These are phyloP conservation scores for Wickerhamomyces alni DNA, from an alignment of 805 yeast species.

Conservation along the genomic window DNA sequence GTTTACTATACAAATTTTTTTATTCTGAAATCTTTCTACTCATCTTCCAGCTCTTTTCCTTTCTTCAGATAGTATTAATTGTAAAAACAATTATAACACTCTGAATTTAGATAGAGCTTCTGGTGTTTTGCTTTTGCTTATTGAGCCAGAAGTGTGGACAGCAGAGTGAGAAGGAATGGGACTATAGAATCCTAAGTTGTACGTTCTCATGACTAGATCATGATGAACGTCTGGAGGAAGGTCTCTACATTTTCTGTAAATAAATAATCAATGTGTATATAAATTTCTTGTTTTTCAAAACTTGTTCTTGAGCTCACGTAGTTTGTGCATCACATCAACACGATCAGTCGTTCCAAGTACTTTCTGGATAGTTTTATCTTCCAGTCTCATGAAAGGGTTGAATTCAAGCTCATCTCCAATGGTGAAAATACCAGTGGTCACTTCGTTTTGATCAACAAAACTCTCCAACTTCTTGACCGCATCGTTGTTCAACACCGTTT, in stretches of 20 bases:
- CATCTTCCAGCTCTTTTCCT: conserved; percentile 6
- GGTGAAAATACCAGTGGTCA: conserved; percentile 83
- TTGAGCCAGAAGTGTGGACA: conserved; percentile 41
- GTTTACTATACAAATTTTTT: conserved; percentile 9
- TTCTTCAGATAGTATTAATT: conserved; percentile 24
- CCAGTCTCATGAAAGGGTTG: conserved; percentile 86
- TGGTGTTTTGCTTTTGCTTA: conserved; percentile 21
- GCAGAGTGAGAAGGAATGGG: conserved; percentile 36
- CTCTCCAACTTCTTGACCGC: conserved; percentile 50
- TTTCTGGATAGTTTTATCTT: conserved; percentile 54
- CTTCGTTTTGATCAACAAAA: conserved; percentile 49
- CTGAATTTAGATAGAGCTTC: conserved; percentile 38
- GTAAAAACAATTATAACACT: conserved; percentile 16
- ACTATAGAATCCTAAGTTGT: neutral
- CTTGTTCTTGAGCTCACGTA: conserved; percentile 73
- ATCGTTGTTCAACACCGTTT: conserved; percentile 37
- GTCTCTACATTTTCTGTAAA: neutral
- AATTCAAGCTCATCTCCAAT: conserved; percentile 72
- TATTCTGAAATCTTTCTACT: neutral
- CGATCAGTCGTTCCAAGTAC: conserved; percentile 49
- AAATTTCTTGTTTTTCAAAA: conserved; percentile 3
- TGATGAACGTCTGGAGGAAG: neutral
- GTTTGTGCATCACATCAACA: conserved; percentile 58
- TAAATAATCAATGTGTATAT: no score
- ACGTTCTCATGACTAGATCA: neutral